These are phyloP conservation scores for Saitozyma podzolica DNA, from an alignment of 768 basidiomycete genomes.

Conservation along the genomic window DNA sequence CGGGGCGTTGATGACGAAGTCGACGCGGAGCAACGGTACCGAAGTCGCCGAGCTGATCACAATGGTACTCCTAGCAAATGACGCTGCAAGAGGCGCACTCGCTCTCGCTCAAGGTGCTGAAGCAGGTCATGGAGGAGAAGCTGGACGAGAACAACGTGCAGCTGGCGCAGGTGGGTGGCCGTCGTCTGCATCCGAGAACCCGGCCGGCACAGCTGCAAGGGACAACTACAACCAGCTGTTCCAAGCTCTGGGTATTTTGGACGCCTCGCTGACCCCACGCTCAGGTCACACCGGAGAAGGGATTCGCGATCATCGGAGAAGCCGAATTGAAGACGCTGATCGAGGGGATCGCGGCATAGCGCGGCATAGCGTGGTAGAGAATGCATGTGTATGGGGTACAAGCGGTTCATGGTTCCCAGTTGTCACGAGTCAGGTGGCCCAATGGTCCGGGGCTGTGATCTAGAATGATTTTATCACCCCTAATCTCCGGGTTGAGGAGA, in stretches of 20 bases:
- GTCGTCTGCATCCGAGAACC: no score
- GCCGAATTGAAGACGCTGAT: constrained; percentile 77
- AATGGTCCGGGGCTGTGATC: neutral
- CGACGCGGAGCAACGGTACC: no score
- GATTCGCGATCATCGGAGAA: constrained; percentile 89
- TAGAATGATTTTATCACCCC: neutral
- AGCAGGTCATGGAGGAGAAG: constrained; percentile 99
- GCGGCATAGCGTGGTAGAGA: neutral
- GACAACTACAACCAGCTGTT: no score
- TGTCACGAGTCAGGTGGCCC: neutral
- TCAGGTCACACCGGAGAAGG: constrained; percentile 75
- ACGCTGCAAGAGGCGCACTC: constrained; percentile 82
- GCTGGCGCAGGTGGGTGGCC: constrained; percentile 73
- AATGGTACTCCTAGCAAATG: constrained; percentile 67
- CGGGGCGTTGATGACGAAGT: neutral
- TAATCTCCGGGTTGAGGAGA: neutral
- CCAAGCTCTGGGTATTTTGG: no score
- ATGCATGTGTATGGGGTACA: constrained; percentile 15
- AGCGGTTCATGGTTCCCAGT: neutral
- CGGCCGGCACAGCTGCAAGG: neutral
- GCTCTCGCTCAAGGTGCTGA: constrained; percentile 81
- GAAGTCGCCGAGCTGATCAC: neutral
- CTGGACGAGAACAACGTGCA: constrained; percentile 98
- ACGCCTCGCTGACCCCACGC: neutral
- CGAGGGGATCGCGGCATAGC: constrained; percentile 60